Conservation (phyloP, 805 yeast genomes). For the Yamadazyma sp. region DNA sequence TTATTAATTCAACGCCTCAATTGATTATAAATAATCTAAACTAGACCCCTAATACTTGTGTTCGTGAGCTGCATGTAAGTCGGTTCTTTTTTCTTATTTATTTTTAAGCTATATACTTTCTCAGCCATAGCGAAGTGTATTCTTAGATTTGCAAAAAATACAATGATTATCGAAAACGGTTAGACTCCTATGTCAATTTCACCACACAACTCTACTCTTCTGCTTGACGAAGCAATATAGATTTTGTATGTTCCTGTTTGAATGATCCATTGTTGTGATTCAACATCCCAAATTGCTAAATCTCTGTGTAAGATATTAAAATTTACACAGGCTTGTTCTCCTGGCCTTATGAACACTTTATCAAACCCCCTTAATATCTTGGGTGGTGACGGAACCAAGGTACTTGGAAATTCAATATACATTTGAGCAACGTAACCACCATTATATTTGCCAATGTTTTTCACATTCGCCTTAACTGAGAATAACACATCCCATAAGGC, state of each 20-base stretch:
- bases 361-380: conserved; percentile 56
- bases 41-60: too few relatives aligned
- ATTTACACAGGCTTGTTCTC: conserved; percentile 31
- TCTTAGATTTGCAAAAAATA: too few relatives aligned
- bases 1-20: too few relatives aligned
- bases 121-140: too few relatives aligned
- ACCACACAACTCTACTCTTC: conserved; percentile 45
- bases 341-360: conserved; percentile 46
- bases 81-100: too few relatives aligned
- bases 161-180: too few relatives aligned
- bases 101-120: too few relatives aligned
- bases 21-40: too few relatives aligned
- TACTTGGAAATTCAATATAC: conserved; percentile 50
- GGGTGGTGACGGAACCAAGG: conserved; percentile 49
- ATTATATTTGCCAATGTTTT: conserved; percentile 43
- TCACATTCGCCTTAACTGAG: conserved; percentile 42
- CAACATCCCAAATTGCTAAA: conserved; percentile 54
- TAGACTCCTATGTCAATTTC: conserved; percentile 36
- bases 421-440: conserved; percentile 54
- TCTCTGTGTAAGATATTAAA: conserved; percentile 52
- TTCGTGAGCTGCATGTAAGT: too few relatives aligned
- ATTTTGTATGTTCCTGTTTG: conserved; percentile 54
- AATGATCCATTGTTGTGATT: conserved; percentile 55
- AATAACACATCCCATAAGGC: conserved; percentile 55
- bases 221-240: conserved; percentile 48